A percentile compares a stretch with the other conserved stretches of the same genome.
These are phyloP conservation scores for Penstemon newberryi DNA, from an alignment of 257 asterid species.

Conservation along the genomic window DNA sequence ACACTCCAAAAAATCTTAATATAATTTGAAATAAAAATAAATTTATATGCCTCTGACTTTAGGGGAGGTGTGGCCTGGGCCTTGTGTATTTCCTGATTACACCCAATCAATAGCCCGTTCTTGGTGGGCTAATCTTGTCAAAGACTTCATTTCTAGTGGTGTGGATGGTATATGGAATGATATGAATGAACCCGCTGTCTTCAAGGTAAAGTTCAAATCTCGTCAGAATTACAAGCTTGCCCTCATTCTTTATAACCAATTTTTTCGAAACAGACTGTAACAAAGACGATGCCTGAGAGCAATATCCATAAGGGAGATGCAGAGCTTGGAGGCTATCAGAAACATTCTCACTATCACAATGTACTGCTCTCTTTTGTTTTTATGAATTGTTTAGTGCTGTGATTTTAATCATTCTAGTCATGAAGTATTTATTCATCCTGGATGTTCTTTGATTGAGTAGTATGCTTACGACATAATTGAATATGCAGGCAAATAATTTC, in stretches of 20 bases:
- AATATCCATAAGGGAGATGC: constrained; percentile 85
- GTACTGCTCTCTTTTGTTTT: constrained; percentile 37
- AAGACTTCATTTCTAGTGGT: constrained; percentile 73
- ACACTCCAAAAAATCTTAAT: not conserved
- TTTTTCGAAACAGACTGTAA: constrained; percentile 62
- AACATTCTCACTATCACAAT: constrained; percentile 89
- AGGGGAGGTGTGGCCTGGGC: constrained; percentile 99
- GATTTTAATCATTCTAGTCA: not conserved
- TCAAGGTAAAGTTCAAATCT: constrained; percentile 63
- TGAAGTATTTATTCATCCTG: not conserved
- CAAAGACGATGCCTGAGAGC: constrained; percentile 97
- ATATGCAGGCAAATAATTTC: constrained; percentile 4
- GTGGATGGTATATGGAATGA: constrained; percentile 99
- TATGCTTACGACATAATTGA: not conserved
- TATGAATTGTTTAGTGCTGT: constrained; percentile 7
- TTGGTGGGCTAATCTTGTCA: constrained; percentile 95
- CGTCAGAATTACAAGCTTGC: constrained; percentile 20
- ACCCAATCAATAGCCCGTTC: constrained; percentile 75
- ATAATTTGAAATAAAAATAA: constrained; percentile 4
- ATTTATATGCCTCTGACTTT: constrained; percentile 26
- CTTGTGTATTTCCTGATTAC: constrained; percentile 93
- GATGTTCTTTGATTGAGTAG: not conserved
- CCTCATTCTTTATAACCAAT: constrained; percentile 24
- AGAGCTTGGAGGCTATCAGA: constrained; percentile 83
- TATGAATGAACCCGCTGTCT: constrained; percentile 96